Conservation (phyloP, 169 alveolate species). For the Eimeria acervulina region DNA sequence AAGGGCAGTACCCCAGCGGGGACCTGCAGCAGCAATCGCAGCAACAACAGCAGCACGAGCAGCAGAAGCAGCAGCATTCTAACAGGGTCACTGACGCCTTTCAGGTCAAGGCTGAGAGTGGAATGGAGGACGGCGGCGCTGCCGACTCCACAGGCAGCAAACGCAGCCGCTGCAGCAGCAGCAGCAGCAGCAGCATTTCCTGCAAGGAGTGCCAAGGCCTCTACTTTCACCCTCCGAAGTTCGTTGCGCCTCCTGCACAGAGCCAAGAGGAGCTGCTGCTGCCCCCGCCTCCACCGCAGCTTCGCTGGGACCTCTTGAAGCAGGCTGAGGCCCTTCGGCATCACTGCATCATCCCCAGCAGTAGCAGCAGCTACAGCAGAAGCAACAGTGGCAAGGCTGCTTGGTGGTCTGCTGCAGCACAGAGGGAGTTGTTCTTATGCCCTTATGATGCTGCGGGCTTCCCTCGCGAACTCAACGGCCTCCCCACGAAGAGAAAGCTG, state of each 20-base stretch:
- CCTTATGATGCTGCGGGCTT: conserved; percentile 21
- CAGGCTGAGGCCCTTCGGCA: not conserved
- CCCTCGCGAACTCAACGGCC: conserved; percentile 5
- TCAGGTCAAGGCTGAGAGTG: not conserved
- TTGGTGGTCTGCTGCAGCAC: conserved; percentile 65
- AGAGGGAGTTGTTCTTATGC: conserved; percentile 5
- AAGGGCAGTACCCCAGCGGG: too few relatives aligned
- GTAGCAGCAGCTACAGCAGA: not conserved
- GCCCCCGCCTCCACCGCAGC: not conserved
- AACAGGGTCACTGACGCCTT: not conserved
- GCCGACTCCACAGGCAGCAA: not conserved
- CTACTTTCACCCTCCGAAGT: conserved; percentile 45
- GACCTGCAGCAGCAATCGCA: not conserved
- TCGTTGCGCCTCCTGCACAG: conserved; percentile 16
- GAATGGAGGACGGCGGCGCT: not conserved
- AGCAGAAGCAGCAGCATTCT: not conserved
- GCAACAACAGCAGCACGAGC: not conserved
- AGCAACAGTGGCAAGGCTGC: not conserved
- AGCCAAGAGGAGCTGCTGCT: conserved; percentile 49
- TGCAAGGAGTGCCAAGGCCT: conserved; percentile 9
- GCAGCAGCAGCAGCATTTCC: not conserved
- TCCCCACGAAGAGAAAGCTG: conserved; percentile 11
- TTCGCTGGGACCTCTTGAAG: conserved; percentile 25
- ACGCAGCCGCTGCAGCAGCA: conserved; percentile 5
- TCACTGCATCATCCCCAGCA: conserved; percentile 53